Conservation (phyloP, 345 rosid species). For the Gossypium anomalum region DNA sequence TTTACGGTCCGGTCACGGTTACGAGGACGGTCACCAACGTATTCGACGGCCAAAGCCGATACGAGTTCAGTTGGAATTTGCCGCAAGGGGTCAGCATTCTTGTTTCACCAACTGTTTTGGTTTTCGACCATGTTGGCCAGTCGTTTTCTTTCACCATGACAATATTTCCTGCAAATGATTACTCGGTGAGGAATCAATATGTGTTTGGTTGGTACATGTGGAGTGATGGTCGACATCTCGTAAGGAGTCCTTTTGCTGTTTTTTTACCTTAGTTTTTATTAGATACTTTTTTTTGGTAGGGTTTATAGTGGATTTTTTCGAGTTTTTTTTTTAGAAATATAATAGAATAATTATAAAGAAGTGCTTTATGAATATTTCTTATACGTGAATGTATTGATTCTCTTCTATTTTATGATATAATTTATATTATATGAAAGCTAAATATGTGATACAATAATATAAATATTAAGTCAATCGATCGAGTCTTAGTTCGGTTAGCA, state of each 20-base stretch:
- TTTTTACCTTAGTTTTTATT: slow-evolving; percentile 35
- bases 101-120: slow-evolving; percentile 45
- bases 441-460: too few species aligned
- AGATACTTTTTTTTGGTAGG: background rate
- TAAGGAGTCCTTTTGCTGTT: slow-evolving; percentile 64
- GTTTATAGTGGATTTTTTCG: background rate
- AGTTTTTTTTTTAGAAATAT: background rate
- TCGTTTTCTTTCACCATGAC: slow-evolving; percentile 33
- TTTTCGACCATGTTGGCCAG: slow-evolving; percentile 41
- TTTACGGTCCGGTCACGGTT: slow-evolving; percentile 30
- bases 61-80: background rate
- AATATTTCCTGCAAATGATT: slow-evolving; percentile 9
- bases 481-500: too few species aligned
- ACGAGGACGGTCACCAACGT: slow-evolving; percentile 73
- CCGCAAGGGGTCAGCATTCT: slow-evolving; percentile 46
- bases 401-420: too few species aligned
- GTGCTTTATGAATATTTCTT: too few species aligned
- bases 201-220: slow-evolving; percentile 76
- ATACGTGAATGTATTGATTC: too few species aligned
- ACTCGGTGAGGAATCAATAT: slow-evolving; percentile 19
- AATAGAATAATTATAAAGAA: too few species aligned
- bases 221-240: slow-evolving; percentile 47
- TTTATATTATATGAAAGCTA: too few species aligned
- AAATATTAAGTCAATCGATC: too few species aligned
- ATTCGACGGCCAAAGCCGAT: slow-evolving; percentile 25